Base-by-base conservation (phyloP, 805 yeast species). In the Metschnikowia drakensbergensis region DNA sequence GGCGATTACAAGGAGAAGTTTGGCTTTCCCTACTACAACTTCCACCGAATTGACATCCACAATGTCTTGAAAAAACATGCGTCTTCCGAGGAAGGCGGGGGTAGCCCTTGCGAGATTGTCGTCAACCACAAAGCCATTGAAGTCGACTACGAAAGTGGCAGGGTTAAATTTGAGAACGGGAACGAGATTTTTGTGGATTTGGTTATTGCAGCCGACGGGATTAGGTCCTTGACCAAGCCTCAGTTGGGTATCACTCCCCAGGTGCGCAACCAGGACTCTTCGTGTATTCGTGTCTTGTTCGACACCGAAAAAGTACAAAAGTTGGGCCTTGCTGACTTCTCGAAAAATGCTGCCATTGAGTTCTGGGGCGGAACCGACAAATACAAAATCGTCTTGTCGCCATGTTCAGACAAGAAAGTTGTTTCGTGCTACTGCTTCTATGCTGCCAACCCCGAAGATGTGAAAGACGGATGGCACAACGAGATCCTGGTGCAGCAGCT, bases 141-240 rank as follows among this genome's bases (percentile, higher is more conserved):
- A n/a, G 47, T 44, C 37, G 47, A 44, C 37, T 44, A 44, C 42
- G 10, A 37, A 23, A 30, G 22, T 17, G 47, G 42, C n/a, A 7
- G 4, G 8, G 53, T 62, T 17, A 37, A 32, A n/a, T 60, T 64
- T 41, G 64, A 60, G 37, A 62, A 60, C 43, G 69, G 68, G 1
- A 46, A 17, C 5, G 48, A 40, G n/a, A 48, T 50, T 3, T 35
- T 44, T 5, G 65, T 50, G 34, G 69, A 65, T 44, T 56, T 65
- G 49, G 49, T 65, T 17, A 54, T 65, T 39, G 67, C 65, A 30
- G 66, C 68, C 13, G 69, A 65, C 44, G 69, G 69, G 25, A 63
- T 64, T 30, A 45, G 68, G 40, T 56, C 65, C 4, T 41, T 48
- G 11, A 54, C 59, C 2, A 52, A 60, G 42, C 58, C 54, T n/a